phyloP scores from a whole-genome alignment of 1,284 basidiomycete genomes.

The Moniliella sp. region DNA sequence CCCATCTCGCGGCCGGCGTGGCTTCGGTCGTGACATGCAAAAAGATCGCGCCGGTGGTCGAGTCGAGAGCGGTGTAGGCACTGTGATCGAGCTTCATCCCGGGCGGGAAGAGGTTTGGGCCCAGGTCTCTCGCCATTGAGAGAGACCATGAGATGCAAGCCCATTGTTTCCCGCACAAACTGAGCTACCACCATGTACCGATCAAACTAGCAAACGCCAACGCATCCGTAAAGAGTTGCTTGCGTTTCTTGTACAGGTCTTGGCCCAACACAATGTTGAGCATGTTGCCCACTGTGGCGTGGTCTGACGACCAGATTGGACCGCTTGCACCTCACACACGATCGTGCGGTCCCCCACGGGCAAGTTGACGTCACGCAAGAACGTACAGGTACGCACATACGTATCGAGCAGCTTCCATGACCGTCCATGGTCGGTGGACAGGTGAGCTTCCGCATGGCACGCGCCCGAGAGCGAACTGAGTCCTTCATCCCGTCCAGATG shows the following conservation, averaged over 20 bases:
- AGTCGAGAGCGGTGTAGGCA: slow-evolving; percentile 86
- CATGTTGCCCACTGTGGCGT: slow-evolving; percentile 45
- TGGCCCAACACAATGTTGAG: slow-evolving; percentile 59
- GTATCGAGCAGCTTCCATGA: slow-evolving; percentile 56
- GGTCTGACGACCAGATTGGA: slow-evolving; percentile 60
- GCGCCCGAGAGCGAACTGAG: slow-evolving; percentile 21
- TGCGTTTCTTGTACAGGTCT: slow-evolving; percentile 52
- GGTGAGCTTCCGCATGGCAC: slow-evolving; percentile 24
- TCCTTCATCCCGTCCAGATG: slow-evolving; percentile 51
- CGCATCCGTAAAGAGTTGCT: slow-evolving; percentile 54
- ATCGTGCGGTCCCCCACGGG: slow-evolving; percentile 65
- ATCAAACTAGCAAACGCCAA: slow-evolving; percentile 83
- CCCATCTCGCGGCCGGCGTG: slow-evolving; percentile 54
- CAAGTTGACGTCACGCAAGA: slow-evolving; percentile 59
- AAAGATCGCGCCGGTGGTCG: slow-evolving; percentile 75
- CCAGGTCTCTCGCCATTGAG: slow-evolving; percentile 65
- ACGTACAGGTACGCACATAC: slow-evolving; percentile 77
- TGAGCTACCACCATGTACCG: slow-evolving; percentile 84
- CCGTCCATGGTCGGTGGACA: slow-evolving; percentile 42
- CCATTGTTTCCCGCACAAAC: slow-evolving; percentile 38
- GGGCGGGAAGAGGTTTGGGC: slow-evolving; percentile 68
- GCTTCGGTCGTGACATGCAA: slow-evolving; percentile 80
- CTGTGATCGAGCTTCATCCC: slow-evolving; percentile 63
- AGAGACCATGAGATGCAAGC: slow-evolving; percentile 60
- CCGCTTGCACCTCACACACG: slow-evolving; percentile 67